Evolutionary conservation across 106 monocot species (phyloP), one percentile per base, ranked within the genome.

Genomic region (Amphibolis antarctica): DNA sequence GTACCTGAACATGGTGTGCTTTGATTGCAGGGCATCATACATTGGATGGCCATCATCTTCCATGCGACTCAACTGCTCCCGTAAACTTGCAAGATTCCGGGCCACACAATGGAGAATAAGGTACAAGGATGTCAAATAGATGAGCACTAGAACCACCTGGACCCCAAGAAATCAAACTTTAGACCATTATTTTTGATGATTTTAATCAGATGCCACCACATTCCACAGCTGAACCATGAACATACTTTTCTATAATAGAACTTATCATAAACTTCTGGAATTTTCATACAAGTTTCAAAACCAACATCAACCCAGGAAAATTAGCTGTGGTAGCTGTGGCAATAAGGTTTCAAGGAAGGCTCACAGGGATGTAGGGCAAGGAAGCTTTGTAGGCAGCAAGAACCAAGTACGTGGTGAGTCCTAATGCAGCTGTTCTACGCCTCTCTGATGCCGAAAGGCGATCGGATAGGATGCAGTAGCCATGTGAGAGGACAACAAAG

Each of bases 1-100:
- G 12, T 87, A 98, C 96, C 87, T 98, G 67, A 90, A 77, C 96
- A 98, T 80, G 10, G 51, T 77, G 63, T 85, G 87, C 70, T 98
- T 98, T 17, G 62, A 68, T 53, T 71, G 69, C 47, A 98, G 54
- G 25, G 65, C 69, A 47, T 75, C 74, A 53, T 90, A 76, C 84
- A 91, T 75, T 14, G 73, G 68, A 52, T 77, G 80, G 47, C 54
- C 46, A 58, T 77, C 75, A 36, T 78, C 80, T 47, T 79, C 80
- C 49, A 79, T 75, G 44, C 2, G 48, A 68, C 23, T 79, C 61
- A 98, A 52, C 46, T 87, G 90, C 36, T 91, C 82, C 10, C 74
- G 69, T 53, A 98, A 64, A 50, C 76, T 71, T 44, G 78, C 13
- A 22, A 98, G 80, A 53, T 91, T 98, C 22, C 70, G 65, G n/a